phyloP scores from a whole-genome alignment of 2,329 filamentous ascomycete genomes.

The Fulvia fulva region DNA sequence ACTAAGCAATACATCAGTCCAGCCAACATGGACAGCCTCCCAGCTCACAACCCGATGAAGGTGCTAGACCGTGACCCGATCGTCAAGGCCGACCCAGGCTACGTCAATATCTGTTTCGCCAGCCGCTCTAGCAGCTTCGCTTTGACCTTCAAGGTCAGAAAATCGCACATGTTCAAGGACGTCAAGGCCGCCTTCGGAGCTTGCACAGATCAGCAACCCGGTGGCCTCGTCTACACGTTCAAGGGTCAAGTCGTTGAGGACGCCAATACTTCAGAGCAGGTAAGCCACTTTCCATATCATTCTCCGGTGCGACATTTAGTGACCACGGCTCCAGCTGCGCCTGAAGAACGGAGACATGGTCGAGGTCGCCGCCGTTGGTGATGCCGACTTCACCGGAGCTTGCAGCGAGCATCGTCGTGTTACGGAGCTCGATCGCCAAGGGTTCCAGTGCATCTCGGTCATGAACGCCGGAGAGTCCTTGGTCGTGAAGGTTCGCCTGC shows the following conservation, averaged over 20 bases:
- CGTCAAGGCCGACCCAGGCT: background rate
- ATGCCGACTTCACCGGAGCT: background rate
- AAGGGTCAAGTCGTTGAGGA: background rate
- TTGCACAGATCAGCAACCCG: background rate
- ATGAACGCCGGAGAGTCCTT: background rate
- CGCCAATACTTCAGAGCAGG: background rate
- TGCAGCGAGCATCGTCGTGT: background rate
- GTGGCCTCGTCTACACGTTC: background rate
- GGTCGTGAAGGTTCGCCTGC: background rate
- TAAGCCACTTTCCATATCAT: background rate
- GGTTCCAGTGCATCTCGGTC: background rate
- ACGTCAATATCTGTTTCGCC: background rate
- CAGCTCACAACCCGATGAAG: background rate
- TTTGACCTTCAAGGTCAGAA: background rate
- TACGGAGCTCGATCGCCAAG: background rate
- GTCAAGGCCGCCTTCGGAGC: background rate
- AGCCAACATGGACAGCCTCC: background rate
- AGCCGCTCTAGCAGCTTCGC: slow-evolving; percentile 1
- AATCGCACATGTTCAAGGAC: background rate
- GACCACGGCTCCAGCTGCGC: background rate
- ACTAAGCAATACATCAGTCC: background rate
- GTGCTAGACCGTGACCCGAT: background rate
- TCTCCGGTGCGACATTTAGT: background rate
- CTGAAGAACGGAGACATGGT: background rate
- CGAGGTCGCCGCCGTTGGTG: background rate